A percentile compares a stretch with the other conserved stretches of the same genome.
Evolutionary conservation across 352 stramenopile genomes (phyloP).

Genomic region (Blastocystis sp.): DNA sequence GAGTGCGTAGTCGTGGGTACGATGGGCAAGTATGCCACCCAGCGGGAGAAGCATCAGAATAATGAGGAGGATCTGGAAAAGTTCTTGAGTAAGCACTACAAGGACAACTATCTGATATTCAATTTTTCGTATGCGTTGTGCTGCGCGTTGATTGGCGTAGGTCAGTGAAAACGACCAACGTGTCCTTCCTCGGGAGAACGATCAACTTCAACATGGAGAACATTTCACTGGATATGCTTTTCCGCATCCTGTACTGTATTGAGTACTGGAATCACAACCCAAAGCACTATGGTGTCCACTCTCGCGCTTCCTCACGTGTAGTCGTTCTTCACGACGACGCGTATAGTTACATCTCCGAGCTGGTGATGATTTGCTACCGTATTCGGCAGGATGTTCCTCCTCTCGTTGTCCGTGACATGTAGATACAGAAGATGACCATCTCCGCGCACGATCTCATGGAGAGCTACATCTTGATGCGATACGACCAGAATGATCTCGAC

Average conservation of each 20-base stretch:
- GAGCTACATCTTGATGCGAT: constrained; percentile 45
- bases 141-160: not conserved
- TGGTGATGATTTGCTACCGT: constrained; percentile 63
- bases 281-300: constrained; percentile 39
- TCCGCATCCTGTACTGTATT: constrained; percentile 68
- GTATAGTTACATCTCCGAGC: constrained; percentile 49
- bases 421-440: not conserved
- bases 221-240: constrained; percentile 48
- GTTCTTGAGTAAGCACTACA: constrained; percentile 50
- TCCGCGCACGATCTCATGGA: constrained; percentile 36
- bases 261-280: constrained; percentile 71
- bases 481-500: constrained; percentile 25
- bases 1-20: constrained; percentile 49
- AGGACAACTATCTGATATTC: constrained; percentile 69
- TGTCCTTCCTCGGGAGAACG: constrained; percentile 24
- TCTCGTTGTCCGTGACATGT: not conserved
- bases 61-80: constrained; percentile 55
- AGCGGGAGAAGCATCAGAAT: constrained; percentile 57
- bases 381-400: constrained; percentile 6
- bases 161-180: constrained; percentile 12
- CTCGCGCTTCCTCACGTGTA: not conserved
- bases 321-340: constrained; percentile 54
- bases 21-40: constrained; percentile 32
- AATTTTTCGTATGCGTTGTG: constrained; percentile 28
- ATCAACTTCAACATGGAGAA: constrained; percentile 40